Evolutionary conservation across 352 stramenopile genomes (phyloP).

Genomic region (Phytophthora tentaculata): DNA sequence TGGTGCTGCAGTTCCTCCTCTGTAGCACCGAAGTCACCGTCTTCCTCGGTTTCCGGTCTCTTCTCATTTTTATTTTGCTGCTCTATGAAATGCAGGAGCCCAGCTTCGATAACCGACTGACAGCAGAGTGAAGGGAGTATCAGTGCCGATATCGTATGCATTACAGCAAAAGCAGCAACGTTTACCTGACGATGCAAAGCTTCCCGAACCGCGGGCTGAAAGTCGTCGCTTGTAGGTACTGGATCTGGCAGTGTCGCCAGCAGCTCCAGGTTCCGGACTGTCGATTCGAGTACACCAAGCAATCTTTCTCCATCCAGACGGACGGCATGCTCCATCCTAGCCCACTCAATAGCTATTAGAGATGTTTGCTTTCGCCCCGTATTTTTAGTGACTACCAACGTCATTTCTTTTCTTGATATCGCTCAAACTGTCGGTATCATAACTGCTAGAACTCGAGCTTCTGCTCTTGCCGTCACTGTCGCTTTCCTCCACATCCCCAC

Average conservation of each 20-base stretch:
- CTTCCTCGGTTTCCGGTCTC: slow-evolving; percentile 31
- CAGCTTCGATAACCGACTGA: slow-evolving; percentile 32
- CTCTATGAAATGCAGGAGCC: slow-evolving; percentile 19
- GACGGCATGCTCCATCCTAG: slow-evolving; percentile 32
- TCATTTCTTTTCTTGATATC: slow-evolving; percentile 5
- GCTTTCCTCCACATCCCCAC: slow-evolving; percentile 19
- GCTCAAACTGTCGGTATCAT: neutral
- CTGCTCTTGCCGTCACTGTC: slow-evolving; percentile 24
- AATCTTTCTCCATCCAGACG: slow-evolving; percentile 34
- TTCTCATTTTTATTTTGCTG: slow-evolving; percentile 24
- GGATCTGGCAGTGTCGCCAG: slow-evolving; percentile 35
- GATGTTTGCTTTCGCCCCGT: neutral
- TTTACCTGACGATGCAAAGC: slow-evolving; percentile 34
- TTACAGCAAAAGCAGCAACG: neutral
- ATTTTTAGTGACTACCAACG: slow-evolving; percentile 33
- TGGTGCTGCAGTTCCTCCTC: slow-evolving; percentile 18
- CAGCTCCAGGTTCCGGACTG: slow-evolving; percentile 35
- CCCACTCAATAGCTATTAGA: neutral
- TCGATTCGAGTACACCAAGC: slow-evolving; percentile 26
- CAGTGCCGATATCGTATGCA: neutral
- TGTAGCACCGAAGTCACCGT: slow-evolving; percentile 7
- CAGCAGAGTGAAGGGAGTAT: neutral
- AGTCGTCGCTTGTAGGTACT: neutral
- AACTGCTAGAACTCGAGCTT: slow-evolving; percentile 9
- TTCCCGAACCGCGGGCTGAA: slow-evolving; percentile 10